phyloP scores from a whole-genome alignment of 2,329 filamentous ascomycete species.

The Pseudocercospora macadamiae region DNA sequence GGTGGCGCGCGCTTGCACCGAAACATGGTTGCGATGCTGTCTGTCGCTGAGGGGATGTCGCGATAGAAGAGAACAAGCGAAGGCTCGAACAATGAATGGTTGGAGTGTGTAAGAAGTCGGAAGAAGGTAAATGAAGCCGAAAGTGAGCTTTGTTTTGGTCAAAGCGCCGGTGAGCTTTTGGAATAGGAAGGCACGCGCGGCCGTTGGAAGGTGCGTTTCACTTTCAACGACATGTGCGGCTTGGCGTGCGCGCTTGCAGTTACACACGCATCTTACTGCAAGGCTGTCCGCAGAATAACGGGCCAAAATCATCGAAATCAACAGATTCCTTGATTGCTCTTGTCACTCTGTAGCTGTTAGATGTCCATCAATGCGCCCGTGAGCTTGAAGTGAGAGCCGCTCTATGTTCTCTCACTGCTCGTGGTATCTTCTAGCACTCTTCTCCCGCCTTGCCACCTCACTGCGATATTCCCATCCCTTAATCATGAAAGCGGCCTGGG shows the following conservation, averaged over 20 bases:
- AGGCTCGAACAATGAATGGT: background rate
- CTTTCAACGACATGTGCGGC: background rate
- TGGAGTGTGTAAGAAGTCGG: background rate
- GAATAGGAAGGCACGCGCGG: slow-evolving; percentile 4
- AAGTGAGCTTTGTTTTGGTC: background rate
- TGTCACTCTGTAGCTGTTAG: too few relatives aligned
- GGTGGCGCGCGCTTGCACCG: slow-evolving; percentile 67
- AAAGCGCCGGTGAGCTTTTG: slow-evolving; percentile 8
- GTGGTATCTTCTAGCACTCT: background rate
- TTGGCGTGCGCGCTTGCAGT: background rate
- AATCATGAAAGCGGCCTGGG: background rate
- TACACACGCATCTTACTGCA: background rate
- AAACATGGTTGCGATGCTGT: slow-evolving; percentile 64
- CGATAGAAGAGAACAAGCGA: background rate
- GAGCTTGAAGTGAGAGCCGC: too few relatives aligned
- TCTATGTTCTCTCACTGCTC: too few relatives aligned
- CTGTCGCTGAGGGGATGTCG: background rate
- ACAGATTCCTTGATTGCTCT: too few relatives aligned
- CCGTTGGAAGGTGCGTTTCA: background rate
- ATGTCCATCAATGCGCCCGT: too few relatives aligned
- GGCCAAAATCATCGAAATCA: too few relatives aligned
- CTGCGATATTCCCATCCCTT: background rate
- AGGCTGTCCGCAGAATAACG: too few relatives aligned
- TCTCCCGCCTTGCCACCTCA: background rate
- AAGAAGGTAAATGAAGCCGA: background rate